Base-by-base conservation (phyloP, 78 protist genomes). In the Speleostelium caveatum region DNA sequence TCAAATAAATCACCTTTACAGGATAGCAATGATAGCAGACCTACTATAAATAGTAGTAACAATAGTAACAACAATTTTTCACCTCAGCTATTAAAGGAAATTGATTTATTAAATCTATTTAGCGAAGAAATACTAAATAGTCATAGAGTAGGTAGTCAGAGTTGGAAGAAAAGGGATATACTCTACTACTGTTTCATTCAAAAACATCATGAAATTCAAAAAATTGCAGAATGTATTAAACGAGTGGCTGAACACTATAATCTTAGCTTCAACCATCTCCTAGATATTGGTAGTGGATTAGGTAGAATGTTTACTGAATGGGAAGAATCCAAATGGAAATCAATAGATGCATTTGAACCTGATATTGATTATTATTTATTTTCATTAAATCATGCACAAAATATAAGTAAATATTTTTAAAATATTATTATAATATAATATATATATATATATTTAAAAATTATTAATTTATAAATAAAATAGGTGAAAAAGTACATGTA, bases 161-260 rank as follows among this genome's bases (percentile, higher is more conserved):
- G 63, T 53, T 83, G 91, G 91, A 83, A 69, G 69, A 83, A 83
- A 42, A n/a, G 91, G 21, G 91, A 83, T 60, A 24, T 83, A 17
- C 61, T 83, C 0, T 83, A 83, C 33, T 83, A 69, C 26, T 83
- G 91, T 36, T 83, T 83, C 36, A 69, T 83, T n/a, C 91, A 83
- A 69, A 59, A 67, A 30, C 67, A 67, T 69, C 59, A 58, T 1
- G 91, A 83, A 16, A 55, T 42, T 3, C 61, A 42, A 21, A 10
- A 26, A 0, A 83, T 83, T 58, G 61, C 60, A n/a, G 61, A 83
- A 10, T 83, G 67, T 51, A 63, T 83, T 24, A 32, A 69, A 32
- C 12, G 7, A 4, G 55, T 69, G 16, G 63, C 71, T 32, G 2
- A 1, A 0, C 24, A 56, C 21, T 83, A 83, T 32, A 30, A 62